A percentile compares a stretch with the other conserved stretches of the same genome.
Evolutionary conservation across 192 early-diverging fungal species (phyloP).

Genomic region (Coemansia sp.): DNA sequence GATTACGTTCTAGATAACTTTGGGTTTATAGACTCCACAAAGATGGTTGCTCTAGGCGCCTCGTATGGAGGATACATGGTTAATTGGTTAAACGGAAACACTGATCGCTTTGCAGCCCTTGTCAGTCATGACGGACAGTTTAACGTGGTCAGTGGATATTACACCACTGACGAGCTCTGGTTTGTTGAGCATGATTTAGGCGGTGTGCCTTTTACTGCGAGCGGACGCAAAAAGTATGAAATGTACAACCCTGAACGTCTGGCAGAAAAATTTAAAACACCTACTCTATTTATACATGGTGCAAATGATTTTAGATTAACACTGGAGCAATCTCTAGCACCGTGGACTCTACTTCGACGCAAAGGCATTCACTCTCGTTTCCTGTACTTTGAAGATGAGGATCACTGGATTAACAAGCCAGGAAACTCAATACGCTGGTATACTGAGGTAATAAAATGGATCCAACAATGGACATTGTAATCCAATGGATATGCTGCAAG

Average conservation of each 20-base stretch:
- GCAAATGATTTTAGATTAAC: constrained; percentile 71
- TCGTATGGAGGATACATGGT: constrained; percentile 84
- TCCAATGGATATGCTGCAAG: neutral
- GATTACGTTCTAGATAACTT: constrained; percentile 58
- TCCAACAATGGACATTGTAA: constrained; percentile 27
- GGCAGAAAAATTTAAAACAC: constrained; percentile 74
- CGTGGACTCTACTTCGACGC: constrained; percentile 77
- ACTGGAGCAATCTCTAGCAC: constrained; percentile 66
- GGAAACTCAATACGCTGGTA: constrained; percentile 78
- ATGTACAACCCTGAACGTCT: constrained; percentile 68
- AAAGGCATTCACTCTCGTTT: constrained; percentile 67
- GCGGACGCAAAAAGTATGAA: constrained; percentile 60
- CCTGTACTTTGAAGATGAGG: constrained; percentile 78
- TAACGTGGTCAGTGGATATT: constrained; percentile 61
- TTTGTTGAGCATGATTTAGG: constrained; percentile 77
- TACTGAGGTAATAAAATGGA: constrained; percentile 69
- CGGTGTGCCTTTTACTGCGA: constrained; percentile 60
- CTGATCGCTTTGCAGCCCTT: constrained; percentile 62
- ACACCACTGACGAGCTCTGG: constrained; percentile 78
- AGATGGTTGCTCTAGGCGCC: constrained; percentile 71
- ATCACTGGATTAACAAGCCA: constrained; percentile 71
- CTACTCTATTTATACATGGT: constrained; percentile 79
- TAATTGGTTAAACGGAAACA: constrained; percentile 77
- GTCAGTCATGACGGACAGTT: constrained; percentile 82
- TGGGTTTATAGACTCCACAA: constrained; percentile 58